Evolutionary conservation across 2,329 filamentous ascomycete genomes (phyloP), one percentile per base, ranked within the genome.

Genomic region (Simplicillium aogashimaense): DNA sequence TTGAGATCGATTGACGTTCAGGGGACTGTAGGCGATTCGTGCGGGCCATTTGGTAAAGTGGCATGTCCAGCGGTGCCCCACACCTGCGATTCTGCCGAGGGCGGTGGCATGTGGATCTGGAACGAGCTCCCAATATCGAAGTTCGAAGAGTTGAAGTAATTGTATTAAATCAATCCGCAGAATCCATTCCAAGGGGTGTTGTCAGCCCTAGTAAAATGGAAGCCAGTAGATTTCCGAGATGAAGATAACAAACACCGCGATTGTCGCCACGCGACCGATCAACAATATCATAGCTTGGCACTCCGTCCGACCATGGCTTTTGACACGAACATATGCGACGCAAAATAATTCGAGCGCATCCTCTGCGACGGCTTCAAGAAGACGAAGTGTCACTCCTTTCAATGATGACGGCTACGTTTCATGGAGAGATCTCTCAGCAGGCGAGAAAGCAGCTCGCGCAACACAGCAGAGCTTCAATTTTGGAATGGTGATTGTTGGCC

Each of bases 381-480:
- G 86, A 40, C 80, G 75, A 53, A 72, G 79, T 31, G 79, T 95
- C 18, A 95, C 88, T 0, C 76, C 90, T 0, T 81, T 89, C 53
- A 92, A 87, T 51, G 90, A 95, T 51, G 83, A 87, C 53, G 90
- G 90, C 7, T 72, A 74, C 47, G 79, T 95, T 2, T 77, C 79
- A 4, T 97, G 90, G 90, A 72, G 68, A 3, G 72, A 92, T 40
- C 73, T 97, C 3, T 87, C 81, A 1, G 67, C 65, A 0, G 67
- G 67, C 36, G 90, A 95, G 58, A 95, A 95, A 60, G 79, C 81
- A 3, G 83, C 83, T 17, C 76, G 90, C 31, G 85, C 87, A 8
- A 90, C 86, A 1, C 89, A 95, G 61, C 90, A 95, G 61, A 84
- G 82, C 13, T 83, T 94, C 67, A 95, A 97, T 61, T 78, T 95